Evolutionary conservation across 2,329 filamentous ascomycete genomes (phyloP), one percentile per base, ranked within the genome.

Genomic region (Chaetomium globosum): DNA sequence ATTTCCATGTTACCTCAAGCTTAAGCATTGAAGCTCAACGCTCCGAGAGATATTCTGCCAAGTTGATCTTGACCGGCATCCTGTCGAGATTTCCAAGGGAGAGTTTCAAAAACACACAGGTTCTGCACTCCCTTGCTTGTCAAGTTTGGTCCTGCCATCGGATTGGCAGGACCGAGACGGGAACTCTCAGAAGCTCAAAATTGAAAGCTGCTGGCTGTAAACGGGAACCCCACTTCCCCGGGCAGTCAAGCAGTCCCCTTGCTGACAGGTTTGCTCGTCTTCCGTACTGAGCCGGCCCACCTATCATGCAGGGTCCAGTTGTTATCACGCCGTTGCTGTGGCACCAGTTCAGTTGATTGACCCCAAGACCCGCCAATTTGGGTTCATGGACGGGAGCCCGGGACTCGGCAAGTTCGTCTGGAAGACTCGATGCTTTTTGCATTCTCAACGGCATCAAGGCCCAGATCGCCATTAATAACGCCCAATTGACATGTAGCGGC

Each of bases 241-340:
- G n/a, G n/a, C n/a, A 46, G 55, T 48, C 33, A 30, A 7, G 26
- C 49, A 19, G 16, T n/a, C 19, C 39, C 39, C 39, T 16, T 43
- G 39, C 7, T 43, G 36, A 39, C 36, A 39, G 36, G 36, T 13
- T 39, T 39, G 36, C 13, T 19, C 33, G 33, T 6, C 33, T 5
- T 16, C 26, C n/a, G n/a, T n/a, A n/a, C 26, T 26, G 26, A 26
- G 26, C 26, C 26, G 26, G 36, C 36, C 33, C 33, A 36, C 33
- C 16, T 43, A 43, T 59, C 36, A 60, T 61, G 43, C 58, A 65
- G 63, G 63, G 63, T 53, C 63, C 52, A 19, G 16, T 9, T 4
- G 49, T 55, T 51, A 55, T 61, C 63, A 59, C 53, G 52, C 57
- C 63, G 69, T 71, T 71, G 69, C 69, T 54, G 66, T 68, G 68